Conservation (phyloP, 2,329 filamentous ascomycete species). For the Colletotrichum sp. region DNA sequence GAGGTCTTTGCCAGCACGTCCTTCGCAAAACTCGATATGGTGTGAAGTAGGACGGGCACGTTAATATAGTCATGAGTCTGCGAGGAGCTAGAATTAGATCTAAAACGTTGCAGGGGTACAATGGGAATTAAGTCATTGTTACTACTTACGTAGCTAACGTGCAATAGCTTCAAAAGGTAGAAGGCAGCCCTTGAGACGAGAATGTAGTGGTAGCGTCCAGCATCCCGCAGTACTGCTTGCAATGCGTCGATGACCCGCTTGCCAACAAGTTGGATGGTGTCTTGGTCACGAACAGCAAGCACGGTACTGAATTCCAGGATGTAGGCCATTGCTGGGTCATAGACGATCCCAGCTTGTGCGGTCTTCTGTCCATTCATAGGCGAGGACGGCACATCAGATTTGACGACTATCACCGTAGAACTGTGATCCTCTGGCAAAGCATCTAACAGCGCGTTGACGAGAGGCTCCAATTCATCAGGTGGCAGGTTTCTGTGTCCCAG, state of each 20-base stretch:
- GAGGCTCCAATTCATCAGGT: slow-evolving; percentile 35
- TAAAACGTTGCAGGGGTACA: slow-evolving; percentile 29
- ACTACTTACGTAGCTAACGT: slow-evolving; percentile 79
- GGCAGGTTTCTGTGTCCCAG: slow-evolving; percentile 40
- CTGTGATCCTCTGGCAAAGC: slow-evolving; percentile 85
- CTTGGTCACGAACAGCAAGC: slow-evolving; percentile 76
- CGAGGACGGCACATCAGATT: slow-evolving; percentile 73
- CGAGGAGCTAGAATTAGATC: neutral
- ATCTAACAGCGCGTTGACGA: slow-evolving; percentile 74
- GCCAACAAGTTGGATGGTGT: slow-evolving; percentile 75
- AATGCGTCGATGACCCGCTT: slow-evolving; percentile 81
- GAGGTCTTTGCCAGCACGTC: slow-evolving; percentile 79
- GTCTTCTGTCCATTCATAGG: slow-evolving; percentile 65
- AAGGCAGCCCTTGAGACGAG: slow-evolving; percentile 83
- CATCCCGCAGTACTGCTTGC: slow-evolving; percentile 82
- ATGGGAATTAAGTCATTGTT: neutral
- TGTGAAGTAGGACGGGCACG: slow-evolving; percentile 88
- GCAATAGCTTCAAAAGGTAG: slow-evolving; percentile 83
- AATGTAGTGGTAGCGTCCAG: slow-evolving; percentile 80
- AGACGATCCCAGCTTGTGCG: slow-evolving; percentile 62
- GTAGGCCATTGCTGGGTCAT: slow-evolving; percentile 88
- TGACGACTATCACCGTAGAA: slow-evolving; percentile 84
- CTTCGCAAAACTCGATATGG: slow-evolving; percentile 85
- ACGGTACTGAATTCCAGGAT: slow-evolving; percentile 90
- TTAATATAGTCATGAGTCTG: slow-evolving; percentile 91